These are phyloP conservation scores for Blastobotrys muscicola DNA, from an alignment of 805 yeast species.

Conservation along the genomic window DNA sequence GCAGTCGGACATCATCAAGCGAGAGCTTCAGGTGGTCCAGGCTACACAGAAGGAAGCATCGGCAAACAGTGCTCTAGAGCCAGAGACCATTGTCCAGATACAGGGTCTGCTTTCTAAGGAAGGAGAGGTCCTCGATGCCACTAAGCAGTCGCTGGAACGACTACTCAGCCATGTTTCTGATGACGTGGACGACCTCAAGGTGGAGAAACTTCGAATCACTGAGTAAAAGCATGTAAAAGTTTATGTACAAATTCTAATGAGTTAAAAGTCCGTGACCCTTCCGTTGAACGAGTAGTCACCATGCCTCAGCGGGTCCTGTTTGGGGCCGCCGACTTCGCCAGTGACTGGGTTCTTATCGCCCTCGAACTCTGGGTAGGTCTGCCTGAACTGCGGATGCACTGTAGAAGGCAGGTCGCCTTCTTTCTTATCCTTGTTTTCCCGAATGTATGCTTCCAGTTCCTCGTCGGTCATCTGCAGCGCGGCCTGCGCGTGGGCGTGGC, in stretches of 20 bases:
- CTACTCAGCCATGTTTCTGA: neutral
- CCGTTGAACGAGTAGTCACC: constrained; percentile 96
- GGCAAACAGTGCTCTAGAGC: neutral
- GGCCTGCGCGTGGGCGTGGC: constrained; percentile 66
- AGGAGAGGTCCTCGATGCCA: constrained; percentile 6
- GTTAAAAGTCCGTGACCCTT: constrained; percentile 83
- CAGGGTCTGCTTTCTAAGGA: constrained; percentile 8
- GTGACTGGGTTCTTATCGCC: constrained; percentile 89
- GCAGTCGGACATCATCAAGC: constrained; percentile 5
- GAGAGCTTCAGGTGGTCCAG: neutral
- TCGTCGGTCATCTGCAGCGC: constrained; percentile 28
- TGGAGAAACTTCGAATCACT: neutral
- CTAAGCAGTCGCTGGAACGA: constrained; percentile 1
- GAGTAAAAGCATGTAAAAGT: neutral
- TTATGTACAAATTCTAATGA: neutral
- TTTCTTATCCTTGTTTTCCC: constrained; percentile 45
- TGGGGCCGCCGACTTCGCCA: constrained; percentile 96
- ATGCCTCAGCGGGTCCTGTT: constrained; percentile 87
- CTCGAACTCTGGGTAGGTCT: constrained; percentile 88
- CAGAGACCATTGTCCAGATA: constrained; percentile 3
- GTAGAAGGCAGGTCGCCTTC: constrained; percentile 34
- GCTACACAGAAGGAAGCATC: neutral
- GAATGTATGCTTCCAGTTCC: constrained; percentile 6
- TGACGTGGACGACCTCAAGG: neutral
- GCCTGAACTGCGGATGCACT: constrained; percentile 50